A percentile compares a stretch with the other conserved stretches of the same genome.
Conservation (phyloP, 176 grass and related monocot genomes). For the Olyra latifolia region DNA sequence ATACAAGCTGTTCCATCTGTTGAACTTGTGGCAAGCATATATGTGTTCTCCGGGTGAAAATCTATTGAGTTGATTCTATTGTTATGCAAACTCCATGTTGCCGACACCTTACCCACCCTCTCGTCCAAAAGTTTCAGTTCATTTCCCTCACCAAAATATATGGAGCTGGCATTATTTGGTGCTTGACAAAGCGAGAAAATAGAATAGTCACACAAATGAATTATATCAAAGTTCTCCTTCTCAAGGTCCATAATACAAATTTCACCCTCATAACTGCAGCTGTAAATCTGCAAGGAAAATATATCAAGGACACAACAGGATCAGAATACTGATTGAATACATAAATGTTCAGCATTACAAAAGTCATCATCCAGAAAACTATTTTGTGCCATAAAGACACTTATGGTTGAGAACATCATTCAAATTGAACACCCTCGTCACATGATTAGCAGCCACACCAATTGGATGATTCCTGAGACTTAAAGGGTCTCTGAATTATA, state of each 20-base stretch:
- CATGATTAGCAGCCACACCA: neutral
- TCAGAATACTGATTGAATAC: neutral
- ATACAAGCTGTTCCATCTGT: conserved; percentile 58
- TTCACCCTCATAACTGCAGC: conserved; percentile 66
- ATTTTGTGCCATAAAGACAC: neutral
- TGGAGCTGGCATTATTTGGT: conserved; percentile 42
- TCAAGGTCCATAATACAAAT: conserved; percentile 82
- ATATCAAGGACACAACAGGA: neutral
- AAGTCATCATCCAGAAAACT: neutral
- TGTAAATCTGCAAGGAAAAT: conserved; percentile 66
- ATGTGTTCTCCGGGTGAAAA: conserved; percentile 57
- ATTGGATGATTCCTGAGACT: neutral
- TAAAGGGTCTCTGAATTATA: neutral
- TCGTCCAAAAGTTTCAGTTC: conserved; percentile 69
- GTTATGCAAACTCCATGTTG: conserved; percentile 59
- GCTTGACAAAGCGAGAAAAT: conserved; percentile 63
- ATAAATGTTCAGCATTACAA: neutral
- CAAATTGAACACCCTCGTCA: neutral
- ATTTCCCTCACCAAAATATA: conserved; percentile 59
- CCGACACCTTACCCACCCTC: conserved; percentile 52
- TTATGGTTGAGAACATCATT: neutral
- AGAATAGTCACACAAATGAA: conserved; percentile 49
- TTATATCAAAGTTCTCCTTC: conserved; percentile 60
- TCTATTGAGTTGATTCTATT: conserved; percentile 69
- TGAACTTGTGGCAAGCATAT: conserved; percentile 77